Conservation (phyloP, 495 filamentous ascomycete genomes). For the Oidiodendron maius region DNA sequence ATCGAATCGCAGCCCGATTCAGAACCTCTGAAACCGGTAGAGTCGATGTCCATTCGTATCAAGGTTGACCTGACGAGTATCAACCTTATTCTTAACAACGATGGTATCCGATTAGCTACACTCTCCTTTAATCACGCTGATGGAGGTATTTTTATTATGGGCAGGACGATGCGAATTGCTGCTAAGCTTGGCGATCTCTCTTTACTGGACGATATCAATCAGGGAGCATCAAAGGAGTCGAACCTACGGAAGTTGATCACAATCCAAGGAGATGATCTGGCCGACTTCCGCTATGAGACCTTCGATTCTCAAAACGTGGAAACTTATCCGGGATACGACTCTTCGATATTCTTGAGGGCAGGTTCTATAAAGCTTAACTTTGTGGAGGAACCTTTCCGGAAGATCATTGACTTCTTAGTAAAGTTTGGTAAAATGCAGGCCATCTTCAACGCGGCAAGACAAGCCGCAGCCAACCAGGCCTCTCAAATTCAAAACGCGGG, state of each 20-base stretch:
- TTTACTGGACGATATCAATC: constrained; percentile 88
- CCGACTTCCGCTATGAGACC: constrained; percentile 97
- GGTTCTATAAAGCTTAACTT: constrained; percentile 97
- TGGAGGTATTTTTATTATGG: constrained; percentile 82
- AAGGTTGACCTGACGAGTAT: constrained; percentile 92
- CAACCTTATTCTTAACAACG: constrained; percentile 92
- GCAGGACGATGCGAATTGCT: constrained; percentile 76
- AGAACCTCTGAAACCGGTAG: constrained; percentile 3
- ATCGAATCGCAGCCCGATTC: constrained; percentile 16
- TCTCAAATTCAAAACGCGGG: constrained; percentile 82
- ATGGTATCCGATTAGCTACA: constrained; percentile 90
- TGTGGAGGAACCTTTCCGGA: constrained; percentile 91
- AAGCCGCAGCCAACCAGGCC: constrained; percentile 91
- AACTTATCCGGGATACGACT: constrained; percentile 90
- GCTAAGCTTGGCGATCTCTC: constrained; percentile 83
- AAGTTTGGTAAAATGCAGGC: constrained; percentile 99
- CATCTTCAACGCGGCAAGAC: constrained; percentile 93
- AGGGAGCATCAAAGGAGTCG: constrained; percentile 63
- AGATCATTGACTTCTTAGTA: constrained; percentile 94
- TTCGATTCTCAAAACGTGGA: constrained; percentile 67
- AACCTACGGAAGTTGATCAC: constrained; percentile 81
- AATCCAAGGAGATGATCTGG: constrained; percentile 91
- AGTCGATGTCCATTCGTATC: constrained; percentile 40
- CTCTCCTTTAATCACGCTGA: constrained; percentile 87
- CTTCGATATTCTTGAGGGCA: constrained; percentile 78